These are phyloP conservation scores for Debaryomyces subglobosus DNA, from an alignment of 1,139 yeast genomes.

Conservation along the genomic window DNA sequence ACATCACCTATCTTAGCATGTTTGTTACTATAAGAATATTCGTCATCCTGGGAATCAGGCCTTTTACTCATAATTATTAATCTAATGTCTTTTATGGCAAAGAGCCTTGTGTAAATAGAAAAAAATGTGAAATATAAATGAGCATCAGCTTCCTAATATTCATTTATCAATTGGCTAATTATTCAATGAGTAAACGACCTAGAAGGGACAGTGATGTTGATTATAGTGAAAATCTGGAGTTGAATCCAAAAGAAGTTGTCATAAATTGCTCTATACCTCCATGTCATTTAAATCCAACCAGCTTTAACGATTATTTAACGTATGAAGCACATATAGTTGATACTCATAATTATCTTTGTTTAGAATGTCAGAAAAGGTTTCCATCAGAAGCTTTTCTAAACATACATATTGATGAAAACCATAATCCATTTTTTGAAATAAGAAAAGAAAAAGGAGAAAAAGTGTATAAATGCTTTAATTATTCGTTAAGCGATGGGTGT, in stretches of 20 bases:
- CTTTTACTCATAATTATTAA: neutral
- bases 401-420: constrained; percentile 56
- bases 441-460: constrained; percentile 40
- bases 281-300: constrained; percentile 12
- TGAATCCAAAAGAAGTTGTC: neutral
- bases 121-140: neutral
- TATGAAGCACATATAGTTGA: constrained; percentile 36
- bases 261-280: constrained; percentile 17
- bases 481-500: constrained; percentile 29
- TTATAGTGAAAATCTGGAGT: neutral
- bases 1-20: neutral
- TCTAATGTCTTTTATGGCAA: neutral
- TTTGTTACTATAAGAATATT: constrained; percentile 52
- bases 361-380: constrained; percentile 43
- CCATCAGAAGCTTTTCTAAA: constrained; percentile 43
- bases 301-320: constrained; percentile 20
- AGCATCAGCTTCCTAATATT: neutral
- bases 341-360: constrained; percentile 36
- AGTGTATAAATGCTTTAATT: constrained; percentile 43
- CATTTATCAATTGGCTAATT: neutral
- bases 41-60: constrained; percentile 67
- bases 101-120: neutral
- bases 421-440: constrained; percentile 50
- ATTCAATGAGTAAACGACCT: constrained; percentile 15
- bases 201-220: constrained; percentile 13